These are phyloP conservation scores for Gossypium schwendimanii DNA, from an alignment of 441 rosid species.

Conservation along the genomic window DNA sequence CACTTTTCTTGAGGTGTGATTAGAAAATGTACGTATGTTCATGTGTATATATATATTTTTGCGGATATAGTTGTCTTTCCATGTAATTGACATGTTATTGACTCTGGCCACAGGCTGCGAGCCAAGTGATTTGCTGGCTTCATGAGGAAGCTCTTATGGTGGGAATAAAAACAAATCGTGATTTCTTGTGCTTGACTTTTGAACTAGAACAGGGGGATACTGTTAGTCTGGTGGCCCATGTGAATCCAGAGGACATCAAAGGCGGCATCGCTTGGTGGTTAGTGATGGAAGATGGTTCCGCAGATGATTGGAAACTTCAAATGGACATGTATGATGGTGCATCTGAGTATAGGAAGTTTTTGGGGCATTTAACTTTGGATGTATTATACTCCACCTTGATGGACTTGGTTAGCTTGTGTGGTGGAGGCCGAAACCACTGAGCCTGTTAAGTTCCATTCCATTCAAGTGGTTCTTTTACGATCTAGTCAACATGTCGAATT, in stretches of 20 bases:
- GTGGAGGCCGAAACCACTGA: slow-evolving; percentile 42
- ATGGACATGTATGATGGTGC: slow-evolving; percentile 30
- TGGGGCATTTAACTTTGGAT: slow-evolving; percentile 69
- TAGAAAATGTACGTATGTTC: not conserved
- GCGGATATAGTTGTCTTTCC: not conserved
- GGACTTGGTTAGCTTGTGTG: slow-evolving; percentile 75
- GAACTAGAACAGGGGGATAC: slow-evolving; percentile 81
- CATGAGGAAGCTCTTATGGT: slow-evolving; percentile 77
- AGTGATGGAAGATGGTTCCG: slow-evolving; percentile 66
- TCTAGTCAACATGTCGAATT: not conserved
- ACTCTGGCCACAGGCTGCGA: slow-evolving; percentile 52
- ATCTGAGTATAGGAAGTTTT: slow-evolving; percentile 50
- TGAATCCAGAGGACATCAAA: slow-evolving; percentile 51
- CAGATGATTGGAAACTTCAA: slow-evolving; percentile 46
- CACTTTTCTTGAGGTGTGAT: not conserved
- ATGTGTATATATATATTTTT: not conserved
- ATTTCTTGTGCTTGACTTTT: slow-evolving; percentile 61
- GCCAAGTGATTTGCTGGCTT: slow-evolving; percentile 89
- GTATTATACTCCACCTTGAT: slow-evolving; percentile 58
- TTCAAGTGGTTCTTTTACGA: not conserved
- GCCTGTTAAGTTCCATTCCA: not conserved
- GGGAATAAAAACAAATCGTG: slow-evolving; percentile 66
- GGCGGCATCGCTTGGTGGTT: slow-evolving; percentile 94
- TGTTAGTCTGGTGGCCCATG: slow-evolving; percentile 79
- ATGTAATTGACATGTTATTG: slow-evolving; percentile 10